phyloP scores from a whole-genome alignment of 192 early-diverging fungal species.

The Phycomyces nitens region DNA sequence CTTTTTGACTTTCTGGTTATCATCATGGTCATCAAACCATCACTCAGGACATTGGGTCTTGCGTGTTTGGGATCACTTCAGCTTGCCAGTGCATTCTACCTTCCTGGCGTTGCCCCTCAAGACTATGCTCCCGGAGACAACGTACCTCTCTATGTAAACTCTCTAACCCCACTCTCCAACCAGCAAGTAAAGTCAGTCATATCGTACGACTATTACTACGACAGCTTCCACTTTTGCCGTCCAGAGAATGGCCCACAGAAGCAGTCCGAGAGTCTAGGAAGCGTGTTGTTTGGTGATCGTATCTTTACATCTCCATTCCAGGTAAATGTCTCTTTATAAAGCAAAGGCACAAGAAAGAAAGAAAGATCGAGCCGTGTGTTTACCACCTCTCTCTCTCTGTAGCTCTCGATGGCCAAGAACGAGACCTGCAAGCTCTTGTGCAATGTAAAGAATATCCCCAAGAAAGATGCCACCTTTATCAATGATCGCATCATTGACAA shows the following conservation, averaged over 20 bases:
- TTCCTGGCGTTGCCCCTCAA: slow-evolving; percentile 89
- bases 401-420: slow-evolving; percentile 65
- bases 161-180: slow-evolving; percentile 71
- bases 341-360: slow-evolving; percentile 5
- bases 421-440: slow-evolving; percentile 68
- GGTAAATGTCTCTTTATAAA: slow-evolving; percentile 38
- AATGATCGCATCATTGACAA: slow-evolving; percentile 77
- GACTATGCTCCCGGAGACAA: slow-evolving; percentile 68
- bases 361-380: too few species aligned
- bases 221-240: slow-evolving; percentile 82
- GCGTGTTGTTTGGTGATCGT: slow-evolving; percentile 94
- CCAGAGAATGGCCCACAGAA: slow-evolving; percentile 61
- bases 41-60: neutral
- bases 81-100: slow-evolving; percentile 71
- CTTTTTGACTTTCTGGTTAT: neutral
- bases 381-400: neutral
- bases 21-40: neutral
- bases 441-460: slow-evolving; percentile 45
- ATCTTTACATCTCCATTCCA: slow-evolving; percentile 81
- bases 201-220: slow-evolving; percentile 87
- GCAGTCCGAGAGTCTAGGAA: slow-evolving; percentile 80
- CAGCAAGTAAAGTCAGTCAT: slow-evolving; percentile 69
- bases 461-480: slow-evolving; percentile 81
- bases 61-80: neutral
- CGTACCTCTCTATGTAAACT: slow-evolving; percentile 83